Base-by-base conservation (phyloP, 179 eudicot genomes). In the Beta corolliflora region DNA sequence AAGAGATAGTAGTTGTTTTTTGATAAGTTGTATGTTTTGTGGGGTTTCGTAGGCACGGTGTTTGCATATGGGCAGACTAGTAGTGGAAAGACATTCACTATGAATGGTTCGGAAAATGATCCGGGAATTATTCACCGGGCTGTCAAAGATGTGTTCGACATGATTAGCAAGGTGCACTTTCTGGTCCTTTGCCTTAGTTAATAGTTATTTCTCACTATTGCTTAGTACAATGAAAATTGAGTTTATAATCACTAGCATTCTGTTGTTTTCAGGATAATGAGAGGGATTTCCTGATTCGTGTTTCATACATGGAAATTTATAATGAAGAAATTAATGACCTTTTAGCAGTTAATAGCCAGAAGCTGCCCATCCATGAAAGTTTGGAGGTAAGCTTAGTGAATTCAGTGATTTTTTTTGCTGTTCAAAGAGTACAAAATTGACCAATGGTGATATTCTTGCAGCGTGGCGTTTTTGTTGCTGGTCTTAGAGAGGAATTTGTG, bases 31-130 rank as follows among this genome's bases (percentile, higher is more conserved):
- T n/a, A 14, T 65, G 70, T 73, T 67, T 50, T 58, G 63, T 21
- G 44, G 73, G 23, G 23, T 52, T 66, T 77, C 86, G 81, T 81
- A 95, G 99, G 99, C 82, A 95, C 99, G 79, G 98, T 91, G 21
- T 95, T 95, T 90, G 99, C 99, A 50, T 95, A 95, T 81, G 99
- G 98, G 54, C 98, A 95, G 84, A 95, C 99, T 18, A 95, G 98
- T 79, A 95, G 98, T 87, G 99, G 99, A 76, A 95, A 95, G 88
- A 95, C 99, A 36, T 94, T 84, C 83, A 95, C 99, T 19, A 95
- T 95, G 99, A 94, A 92, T 87, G 98, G 99, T 63, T 92, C 97
- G 11, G 91, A 89, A 58, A 89, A 84, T 82, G 97, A 94, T 83
- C 96, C 91, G 0, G 99, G 99, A 61, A 86, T 95, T 67, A 95